Percentiles rank a stretch among this genome's conserved stretches.
Conservation (phyloP, 2,329 filamentous ascomycete species). For the Trichophyton equinum region DNA sequence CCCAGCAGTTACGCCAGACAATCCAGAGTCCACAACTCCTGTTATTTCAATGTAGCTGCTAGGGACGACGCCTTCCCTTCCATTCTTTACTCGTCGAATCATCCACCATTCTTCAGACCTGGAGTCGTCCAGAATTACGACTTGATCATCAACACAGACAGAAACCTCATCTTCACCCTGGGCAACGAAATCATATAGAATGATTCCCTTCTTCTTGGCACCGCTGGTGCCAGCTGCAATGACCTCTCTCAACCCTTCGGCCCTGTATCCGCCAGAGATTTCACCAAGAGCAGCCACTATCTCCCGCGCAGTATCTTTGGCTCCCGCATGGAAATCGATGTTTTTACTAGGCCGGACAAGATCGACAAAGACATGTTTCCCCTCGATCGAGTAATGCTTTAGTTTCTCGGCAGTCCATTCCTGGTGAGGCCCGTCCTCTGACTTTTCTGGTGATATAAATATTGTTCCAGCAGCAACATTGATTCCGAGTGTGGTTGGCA, state of each 20-base stretch:
- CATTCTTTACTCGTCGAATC: constrained; percentile 77
- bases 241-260: constrained; percentile 71
- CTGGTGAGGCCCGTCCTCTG: constrained; percentile 68
- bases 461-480: constrained; percentile 81
- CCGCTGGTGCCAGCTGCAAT: constrained; percentile 63
- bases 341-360: constrained; percentile 85
- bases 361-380: constrained; percentile 95
- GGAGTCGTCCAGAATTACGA: constrained; percentile 73
- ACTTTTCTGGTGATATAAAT: constrained; percentile 77
- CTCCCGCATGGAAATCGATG: constrained; percentile 90
- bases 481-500: constrained; percentile 93
- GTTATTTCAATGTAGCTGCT: constrained; percentile 91
- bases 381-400: constrained; percentile 95
- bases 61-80: constrained; percentile 89
- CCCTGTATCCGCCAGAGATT: constrained; percentile 69
- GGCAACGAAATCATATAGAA: constrained; percentile 93
- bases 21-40: constrained; percentile 45
- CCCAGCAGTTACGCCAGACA: constrained; percentile 46
- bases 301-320: constrained; percentile 91
- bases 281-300: constrained; percentile 83
- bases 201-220: constrained; percentile 67
- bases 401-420: constrained; percentile 93
- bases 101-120: constrained; percentile 99
- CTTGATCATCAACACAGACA: constrained; percentile 78
- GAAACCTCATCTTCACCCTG: constrained; percentile 95